Evolutionary conservation across 2,329 filamentous ascomycete genomes (phyloP).

Genomic region (Penicillium corylophilum): DNA sequence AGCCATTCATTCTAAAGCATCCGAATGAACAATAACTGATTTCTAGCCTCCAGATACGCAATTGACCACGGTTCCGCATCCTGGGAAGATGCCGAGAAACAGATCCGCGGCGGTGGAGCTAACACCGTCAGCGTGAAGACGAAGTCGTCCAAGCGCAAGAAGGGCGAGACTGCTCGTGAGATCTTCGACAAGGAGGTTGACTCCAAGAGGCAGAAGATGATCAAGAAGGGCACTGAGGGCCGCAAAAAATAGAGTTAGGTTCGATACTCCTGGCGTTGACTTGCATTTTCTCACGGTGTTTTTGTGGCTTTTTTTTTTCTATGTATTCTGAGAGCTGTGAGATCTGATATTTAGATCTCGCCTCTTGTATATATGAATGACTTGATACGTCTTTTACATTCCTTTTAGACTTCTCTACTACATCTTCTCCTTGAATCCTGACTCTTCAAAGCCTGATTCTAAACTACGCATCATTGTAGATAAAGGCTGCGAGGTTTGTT

Average conservation of each 20-base stretch:
- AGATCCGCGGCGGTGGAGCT: conserved; percentile 60
- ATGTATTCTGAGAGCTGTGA: conserved; percentile 9
- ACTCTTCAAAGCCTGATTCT: too few relatives aligned
- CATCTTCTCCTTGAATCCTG: too few relatives aligned
- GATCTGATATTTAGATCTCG: background rate
- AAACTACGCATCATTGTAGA: too few relatives aligned
- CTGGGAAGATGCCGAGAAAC: conserved; percentile 69
- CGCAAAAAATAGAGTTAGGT: conserved; percentile 33
- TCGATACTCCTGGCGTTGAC: conserved; percentile 15
- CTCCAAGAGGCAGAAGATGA: conserved; percentile 45
- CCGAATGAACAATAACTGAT: conserved; percentile 42
- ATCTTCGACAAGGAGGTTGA: conserved; percentile 46
- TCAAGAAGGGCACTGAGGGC: conserved; percentile 46
- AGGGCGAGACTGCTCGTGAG: conserved; percentile 54
- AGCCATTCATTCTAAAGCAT: background rate
- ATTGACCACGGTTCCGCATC: conserved; percentile 48
- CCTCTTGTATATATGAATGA: conserved; percentile 25
- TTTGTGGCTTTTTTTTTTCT: conserved; percentile 6
- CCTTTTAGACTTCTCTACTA: too few relatives aligned
- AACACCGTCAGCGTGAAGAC: conserved; percentile 63
- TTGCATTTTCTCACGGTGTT: conserved; percentile 18
- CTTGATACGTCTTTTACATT: background rate
- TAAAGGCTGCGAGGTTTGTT: background rate
- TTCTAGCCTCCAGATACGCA: conserved; percentile 42
- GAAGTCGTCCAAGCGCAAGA: conserved; percentile 78